Base-by-base conservation (phyloP, 805 yeast genomes). In the Millerozyma acaciae region DNA sequence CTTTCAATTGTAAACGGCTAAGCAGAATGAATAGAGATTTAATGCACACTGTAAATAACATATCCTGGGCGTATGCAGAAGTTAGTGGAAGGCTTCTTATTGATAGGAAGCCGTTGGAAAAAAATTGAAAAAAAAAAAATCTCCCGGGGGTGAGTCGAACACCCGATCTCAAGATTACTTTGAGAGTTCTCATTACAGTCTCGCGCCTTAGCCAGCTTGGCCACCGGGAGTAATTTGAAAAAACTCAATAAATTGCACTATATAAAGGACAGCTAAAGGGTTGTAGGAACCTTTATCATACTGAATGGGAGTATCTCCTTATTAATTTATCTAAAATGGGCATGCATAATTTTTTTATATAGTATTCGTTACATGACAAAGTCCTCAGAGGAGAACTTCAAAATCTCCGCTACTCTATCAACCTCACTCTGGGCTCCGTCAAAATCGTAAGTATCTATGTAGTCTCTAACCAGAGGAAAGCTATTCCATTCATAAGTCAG, bases 391-490 rank as follows among this genome's bases (percentile, higher is more conserved):
- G 58, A 50, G 8, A 28, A 20, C 8, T 34, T 35, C n/a, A 61
- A 42, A 17, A 51, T 10, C 12, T 28, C 41, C 1, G 75, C 66
- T 10, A 77, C 57, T 4, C 50, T 43, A 26, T 71, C 59, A 6
- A 82, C 53, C 41, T 79, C 78, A 2, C 52, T 42, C 39, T 79
- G 84, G 0, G 85, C 88, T 21, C 47, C 53, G 0, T 48, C 60
- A 66, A 75, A 73, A 38, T 78, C 73, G 0, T 65, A 62, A 2
- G 52, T 53, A 26, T 62, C 65, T 8, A 85, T 51, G 0, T 76
- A 78, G 50, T 88, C 95, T 40, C 94, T 69, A 2, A 88, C 70
- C 4, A 74, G 73, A 0, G 97, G 96, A 51, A 84, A 87, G 2
- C 84, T 69, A 57, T 79, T 77, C 72, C 82, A 73, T 24, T 72